Percentiles rank a stretch among this genome's conserved stretches.
phyloP scores from a whole-genome alignment of 2,329 filamentous ascomycete species.

The Sporothrix schenckii region DNA sequence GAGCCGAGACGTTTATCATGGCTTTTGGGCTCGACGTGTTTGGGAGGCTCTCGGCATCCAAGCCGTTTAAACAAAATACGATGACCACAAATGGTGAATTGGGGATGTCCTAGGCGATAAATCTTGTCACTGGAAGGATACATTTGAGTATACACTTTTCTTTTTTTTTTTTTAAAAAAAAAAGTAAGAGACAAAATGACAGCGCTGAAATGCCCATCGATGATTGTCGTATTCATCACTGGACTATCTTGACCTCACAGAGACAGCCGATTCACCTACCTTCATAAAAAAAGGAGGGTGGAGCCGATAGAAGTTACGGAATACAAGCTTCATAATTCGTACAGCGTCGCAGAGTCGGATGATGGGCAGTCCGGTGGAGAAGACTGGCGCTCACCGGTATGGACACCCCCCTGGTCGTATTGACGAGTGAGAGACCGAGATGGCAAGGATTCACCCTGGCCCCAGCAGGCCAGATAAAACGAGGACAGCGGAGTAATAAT shows the following conservation, averaged over 20 bases:
- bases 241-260: background rate
- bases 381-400: slow-evolving; percentile 17
- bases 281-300: background rate
- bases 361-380: slow-evolving; percentile 13
- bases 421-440: slow-evolving; percentile 12
- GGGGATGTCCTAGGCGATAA: background rate
- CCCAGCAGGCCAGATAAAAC: background rate
- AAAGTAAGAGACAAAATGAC: background rate
- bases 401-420: slow-evolving; percentile 16
- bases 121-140: background rate
- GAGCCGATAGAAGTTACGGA: background rate
- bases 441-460: background rate
- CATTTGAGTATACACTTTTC: background rate
- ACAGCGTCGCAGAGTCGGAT: slow-evolving; percentile 20
- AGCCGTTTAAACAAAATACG: background rate
- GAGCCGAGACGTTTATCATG: slow-evolving; percentile 12
- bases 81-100: background rate
- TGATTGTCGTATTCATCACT: too few relatives aligned
- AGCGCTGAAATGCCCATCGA: background rate
- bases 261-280: background rate
- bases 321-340: background rate
- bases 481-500: background rate
- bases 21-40: background rate
- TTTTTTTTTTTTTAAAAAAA: background rate
- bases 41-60: slow-evolving; percentile 4